phyloP scores from a whole-genome alignment of 495 filamentous ascomycete genomes.

The Letharia lupina region DNA sequence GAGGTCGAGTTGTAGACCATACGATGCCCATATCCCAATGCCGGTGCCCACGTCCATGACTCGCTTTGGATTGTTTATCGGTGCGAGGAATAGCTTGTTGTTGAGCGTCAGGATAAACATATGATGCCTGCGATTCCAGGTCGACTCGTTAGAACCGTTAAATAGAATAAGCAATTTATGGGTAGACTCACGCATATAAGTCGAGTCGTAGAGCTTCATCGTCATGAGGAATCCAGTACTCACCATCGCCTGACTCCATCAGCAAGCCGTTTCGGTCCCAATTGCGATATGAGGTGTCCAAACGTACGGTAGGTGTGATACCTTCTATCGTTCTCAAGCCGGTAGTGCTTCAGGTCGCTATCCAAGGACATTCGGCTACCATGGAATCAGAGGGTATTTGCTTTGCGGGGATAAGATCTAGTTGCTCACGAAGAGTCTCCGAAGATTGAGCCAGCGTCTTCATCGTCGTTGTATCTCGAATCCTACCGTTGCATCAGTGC shows the following conservation, averaged over 20 bases:
- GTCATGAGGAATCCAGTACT: slow-evolving; percentile 35
- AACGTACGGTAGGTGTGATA: slow-evolving; percentile 35
- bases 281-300: neutral
- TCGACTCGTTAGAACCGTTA: neutral
- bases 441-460: slow-evolving; percentile 11
- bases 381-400: neutral
- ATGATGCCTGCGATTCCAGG: slow-evolving; percentile 32
- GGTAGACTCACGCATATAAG: slow-evolving; percentile 27
- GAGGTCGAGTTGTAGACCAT: slow-evolving; percentile 3
- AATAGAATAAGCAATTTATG: neutral
- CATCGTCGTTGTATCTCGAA: slow-evolving; percentile 21
- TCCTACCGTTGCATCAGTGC: neutral
- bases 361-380: slow-evolving; percentile 22
- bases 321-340: slow-evolving; percentile 31
- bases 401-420: neutral
- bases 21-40: slow-evolving; percentile 24
- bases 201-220: slow-evolving; percentile 30
- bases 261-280: slow-evolving; percentile 5
- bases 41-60: slow-evolving; percentile 25
- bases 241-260: slow-evolving; percentile 25
- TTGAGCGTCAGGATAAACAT: slow-evolving; percentile 38
- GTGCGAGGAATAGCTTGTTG: slow-evolving; percentile 26
- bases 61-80: slow-evolving; percentile 20
- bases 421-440: slow-evolving; percentile 22
- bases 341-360: slow-evolving; percentile 27